Evolutionary conservation across 1,284 basidiomycete species (phyloP), one percentile per base, ranked within the genome.

Genomic region (Trichosporon coremiiforme): DNA sequence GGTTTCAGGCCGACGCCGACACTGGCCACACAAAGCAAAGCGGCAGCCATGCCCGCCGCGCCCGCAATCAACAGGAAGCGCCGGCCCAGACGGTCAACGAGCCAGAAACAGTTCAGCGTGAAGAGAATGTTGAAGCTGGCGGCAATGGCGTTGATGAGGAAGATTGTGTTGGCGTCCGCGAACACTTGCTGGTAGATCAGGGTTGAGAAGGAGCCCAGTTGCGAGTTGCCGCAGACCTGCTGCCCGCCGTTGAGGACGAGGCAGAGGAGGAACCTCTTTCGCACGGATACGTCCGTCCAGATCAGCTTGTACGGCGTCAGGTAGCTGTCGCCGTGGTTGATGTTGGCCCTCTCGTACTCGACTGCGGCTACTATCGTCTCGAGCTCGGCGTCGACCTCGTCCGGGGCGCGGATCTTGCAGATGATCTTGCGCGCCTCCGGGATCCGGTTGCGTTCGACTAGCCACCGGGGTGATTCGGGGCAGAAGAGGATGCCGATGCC

Each of bases 381-480:
- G 10, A 75, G 68, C 66, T 75, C 71, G 13, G 62, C 4, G 66
- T 75, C 71, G 64, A 73, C 66, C 60, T 73, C 70, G 13, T 66
- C 69, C 15, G 66, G 66, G 22, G 66, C 50, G 12, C 74, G 70
- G 31, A 71, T 68, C n/a, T 67, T 63, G 22, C 53, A 60, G 20
- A 74, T 41, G 35, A 68, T 50, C 9, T 25, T n/a, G 17, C 71
- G 73, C 3, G 73, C 65, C 38, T 78, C 73, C 36, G 76, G 70
- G 50, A 76, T 71, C 12, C 71, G 67, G 4, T 74, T 75, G 25
- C 41, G 33, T 33, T 88, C 86, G 2, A 89, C 83, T 17, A 89
- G 87, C 89, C 74, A 84, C 85, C 22, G 88, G 87, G 74, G 89
- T 80, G 79, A 88, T 88, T 53, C 87, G 85, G 64, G 87, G 85